phyloP scores from a whole-genome alignment of 768 basidiomycete genomes.

The Dioszegia crocea region DNA sequence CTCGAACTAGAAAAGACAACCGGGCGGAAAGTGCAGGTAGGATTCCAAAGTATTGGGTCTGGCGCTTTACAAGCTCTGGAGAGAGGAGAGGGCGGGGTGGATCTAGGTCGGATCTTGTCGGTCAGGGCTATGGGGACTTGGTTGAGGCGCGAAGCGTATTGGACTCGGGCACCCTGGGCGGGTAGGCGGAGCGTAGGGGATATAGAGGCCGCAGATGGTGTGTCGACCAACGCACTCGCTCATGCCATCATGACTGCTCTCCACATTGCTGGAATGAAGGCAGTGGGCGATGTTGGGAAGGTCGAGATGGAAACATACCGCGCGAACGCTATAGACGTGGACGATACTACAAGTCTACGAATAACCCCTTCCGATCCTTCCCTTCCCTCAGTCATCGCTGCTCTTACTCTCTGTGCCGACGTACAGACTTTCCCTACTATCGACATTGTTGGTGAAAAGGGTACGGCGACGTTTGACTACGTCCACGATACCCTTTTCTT shows the following conservation, averaged over 20 bases:
- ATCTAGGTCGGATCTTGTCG: slow-evolving; percentile 4
- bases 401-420: slow-evolving; percentile 10
- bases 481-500: neutral
- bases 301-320: slow-evolving; percentile 12
- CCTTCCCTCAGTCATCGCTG: neutral
- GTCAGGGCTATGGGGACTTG: slow-evolving; percentile 13
- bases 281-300: neutral
- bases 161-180: slow-evolving; percentile 12
- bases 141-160: slow-evolving; percentile 10
- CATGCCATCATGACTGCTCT: slow-evolving; percentile 14
- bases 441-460: slow-evolving; percentile 8
- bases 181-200: slow-evolving; percentile 11
- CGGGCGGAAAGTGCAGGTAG: slow-evolving; percentile 10
- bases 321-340: slow-evolving; percentile 10
- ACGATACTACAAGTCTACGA: slow-evolving; percentile 11
- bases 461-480: slow-evolving; percentile 5
- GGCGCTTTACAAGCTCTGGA: neutral
- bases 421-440: slow-evolving; percentile 2
- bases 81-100: neutral
- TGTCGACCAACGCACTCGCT: slow-evolving; percentile 14
- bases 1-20: neutral
- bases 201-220: slow-evolving; percentile 9
- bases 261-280: slow-evolving; percentile 5
- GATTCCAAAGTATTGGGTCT: slow-evolving; percentile 14
- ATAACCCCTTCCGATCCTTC: neutral